These are phyloP conservation scores for Baudoinia panamericana DNA, from an alignment of 495 filamentous ascomycete genomes.

Conservation along the genomic window DNA sequence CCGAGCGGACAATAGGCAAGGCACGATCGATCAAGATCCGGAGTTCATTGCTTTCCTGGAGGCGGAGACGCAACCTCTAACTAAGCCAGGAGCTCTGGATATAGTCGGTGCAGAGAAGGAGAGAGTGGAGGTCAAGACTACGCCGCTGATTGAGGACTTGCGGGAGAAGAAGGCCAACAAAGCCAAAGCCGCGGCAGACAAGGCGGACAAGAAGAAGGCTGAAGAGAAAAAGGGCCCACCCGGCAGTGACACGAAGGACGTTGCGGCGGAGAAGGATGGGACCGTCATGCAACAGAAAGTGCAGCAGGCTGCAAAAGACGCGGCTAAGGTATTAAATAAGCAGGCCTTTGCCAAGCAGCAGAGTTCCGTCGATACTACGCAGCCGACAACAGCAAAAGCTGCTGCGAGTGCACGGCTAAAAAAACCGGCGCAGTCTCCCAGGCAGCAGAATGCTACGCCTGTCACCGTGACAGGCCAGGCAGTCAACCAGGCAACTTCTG, in stretches of 20 bases:
- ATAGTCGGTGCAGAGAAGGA: constrained; percentile 38
- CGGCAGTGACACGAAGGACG: constrained; percentile 19
- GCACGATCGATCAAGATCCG: constrained; percentile 87
- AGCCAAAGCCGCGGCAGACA: constrained; percentile 45
- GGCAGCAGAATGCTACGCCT: constrained; percentile 9
- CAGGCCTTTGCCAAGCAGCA: constrained; percentile 34
- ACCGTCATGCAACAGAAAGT: constrained; percentile 29
- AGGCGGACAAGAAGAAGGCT: constrained; percentile 40
- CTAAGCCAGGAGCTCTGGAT: constrained; percentile 36
- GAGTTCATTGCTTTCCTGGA: constrained; percentile 92
- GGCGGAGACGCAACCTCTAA: constrained; percentile 64
- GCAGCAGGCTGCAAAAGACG: constrained; percentile 56
- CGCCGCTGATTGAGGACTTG: constrained; percentile 80
- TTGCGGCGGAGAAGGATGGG: constrained; percentile 32
- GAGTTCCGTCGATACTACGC: constrained; percentile 25
- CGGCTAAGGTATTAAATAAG: constrained; percentile 65
- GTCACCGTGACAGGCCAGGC: neutral
- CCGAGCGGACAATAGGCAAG: constrained; percentile 71
- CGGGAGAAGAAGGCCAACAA: constrained; percentile 83
- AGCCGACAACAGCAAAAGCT: constrained; percentile 13
- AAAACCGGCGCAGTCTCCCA: constrained; percentile 13
- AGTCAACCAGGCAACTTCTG: neutral
- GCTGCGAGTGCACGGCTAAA: constrained; percentile 22
- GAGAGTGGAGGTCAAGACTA: constrained; percentile 54
- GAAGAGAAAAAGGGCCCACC: constrained; percentile 34